Conservation (phyloP, 768 basidiomycete species). For the Cystofilobasidium macerans region DNA sequence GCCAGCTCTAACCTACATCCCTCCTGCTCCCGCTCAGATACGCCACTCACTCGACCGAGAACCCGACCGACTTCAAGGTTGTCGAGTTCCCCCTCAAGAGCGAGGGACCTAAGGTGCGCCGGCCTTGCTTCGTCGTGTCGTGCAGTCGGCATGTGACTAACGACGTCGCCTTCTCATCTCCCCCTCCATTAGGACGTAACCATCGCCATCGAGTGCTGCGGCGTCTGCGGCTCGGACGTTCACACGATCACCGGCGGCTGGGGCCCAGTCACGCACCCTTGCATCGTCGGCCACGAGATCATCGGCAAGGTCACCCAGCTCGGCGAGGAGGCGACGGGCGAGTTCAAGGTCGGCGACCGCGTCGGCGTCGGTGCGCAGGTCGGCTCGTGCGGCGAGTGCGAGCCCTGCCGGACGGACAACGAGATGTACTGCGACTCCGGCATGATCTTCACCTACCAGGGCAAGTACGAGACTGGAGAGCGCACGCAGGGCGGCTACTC, state of each 20-base stretch:
- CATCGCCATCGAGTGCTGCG: conserved; percentile 8
- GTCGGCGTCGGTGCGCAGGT: conserved; percentile 50
- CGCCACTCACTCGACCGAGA: conserved; percentile 21
- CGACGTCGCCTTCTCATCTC: not conserved
- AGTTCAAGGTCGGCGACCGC: conserved; percentile 50
- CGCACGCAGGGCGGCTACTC: conserved; percentile 46
- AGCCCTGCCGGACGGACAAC: conserved; percentile 44
- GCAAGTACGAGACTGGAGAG: conserved; percentile 36
- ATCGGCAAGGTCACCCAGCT: conserved; percentile 48
- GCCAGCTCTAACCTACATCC: not conserved
- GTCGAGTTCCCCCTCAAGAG: conserved; percentile 47
- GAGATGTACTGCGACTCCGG: conserved; percentile 50
- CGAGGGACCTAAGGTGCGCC: conserved; percentile 32
- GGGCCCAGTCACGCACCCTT: conserved; percentile 4
- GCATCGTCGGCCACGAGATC: conserved; percentile 44
- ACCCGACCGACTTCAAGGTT: conserved; percentile 25
- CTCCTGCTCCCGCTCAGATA: conserved; percentile 17
- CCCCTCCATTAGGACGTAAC: not conserved
- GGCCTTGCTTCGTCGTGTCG: not conserved
- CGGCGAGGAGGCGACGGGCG: conserved; percentile 45
- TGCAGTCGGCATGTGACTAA: not conserved
- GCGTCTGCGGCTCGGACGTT: not conserved
- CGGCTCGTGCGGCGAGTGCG: conserved; percentile 45
- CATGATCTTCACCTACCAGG: conserved; percentile 36
- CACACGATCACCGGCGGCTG: conserved; percentile 1